Percentiles rank a stretch among this genome's conserved stretches.
Conservation (phyloP, 2,329 filamentous ascomycete genomes). For the Ambrosiella xylebori region DNA sequence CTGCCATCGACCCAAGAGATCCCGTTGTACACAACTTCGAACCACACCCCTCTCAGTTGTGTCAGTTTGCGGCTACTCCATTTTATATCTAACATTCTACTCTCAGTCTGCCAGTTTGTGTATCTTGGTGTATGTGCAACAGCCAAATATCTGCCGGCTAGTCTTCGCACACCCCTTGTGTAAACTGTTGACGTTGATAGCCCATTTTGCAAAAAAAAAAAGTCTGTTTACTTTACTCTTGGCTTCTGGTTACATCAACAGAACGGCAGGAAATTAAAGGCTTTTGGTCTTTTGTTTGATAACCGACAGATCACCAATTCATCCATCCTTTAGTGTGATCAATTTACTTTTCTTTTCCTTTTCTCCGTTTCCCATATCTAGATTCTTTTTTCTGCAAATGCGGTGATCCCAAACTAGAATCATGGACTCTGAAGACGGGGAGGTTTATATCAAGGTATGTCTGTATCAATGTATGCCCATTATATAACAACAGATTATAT, state of each 20-base stretch:
- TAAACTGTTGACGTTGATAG: neutral
- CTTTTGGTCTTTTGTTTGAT: neutral
- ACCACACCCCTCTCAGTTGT: neutral
- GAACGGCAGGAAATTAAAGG: neutral
- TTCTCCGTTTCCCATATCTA: conserved; percentile 4
- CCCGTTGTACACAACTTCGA: neutral
- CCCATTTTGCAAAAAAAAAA: neutral
- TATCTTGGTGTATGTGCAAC: neutral
- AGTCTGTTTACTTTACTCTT: neutral
- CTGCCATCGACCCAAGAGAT: neutral
- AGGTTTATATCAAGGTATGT: conserved; percentile 70
- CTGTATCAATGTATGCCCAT: neutral
- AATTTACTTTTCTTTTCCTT: neutral
- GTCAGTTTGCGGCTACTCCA: neutral
- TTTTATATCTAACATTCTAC: neutral
- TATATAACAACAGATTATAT: conserved; percentile 7
- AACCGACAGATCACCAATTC: conserved; percentile 8
- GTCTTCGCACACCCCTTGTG: neutral
- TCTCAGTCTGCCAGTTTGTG: neutral
- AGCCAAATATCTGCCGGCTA: neutral
- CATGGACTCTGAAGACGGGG: conserved; percentile 82
- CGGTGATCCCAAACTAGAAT: conserved; percentile 21
- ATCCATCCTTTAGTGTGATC: conserved; percentile 3
- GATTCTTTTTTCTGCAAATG: conserved; percentile 12
- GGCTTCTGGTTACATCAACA: neutral